A percentile compares a stretch with the other conserved stretches of the same genome.
phyloP scores from a whole-genome alignment of 768 basidiomycete species.

The Trametes elegans region DNA sequence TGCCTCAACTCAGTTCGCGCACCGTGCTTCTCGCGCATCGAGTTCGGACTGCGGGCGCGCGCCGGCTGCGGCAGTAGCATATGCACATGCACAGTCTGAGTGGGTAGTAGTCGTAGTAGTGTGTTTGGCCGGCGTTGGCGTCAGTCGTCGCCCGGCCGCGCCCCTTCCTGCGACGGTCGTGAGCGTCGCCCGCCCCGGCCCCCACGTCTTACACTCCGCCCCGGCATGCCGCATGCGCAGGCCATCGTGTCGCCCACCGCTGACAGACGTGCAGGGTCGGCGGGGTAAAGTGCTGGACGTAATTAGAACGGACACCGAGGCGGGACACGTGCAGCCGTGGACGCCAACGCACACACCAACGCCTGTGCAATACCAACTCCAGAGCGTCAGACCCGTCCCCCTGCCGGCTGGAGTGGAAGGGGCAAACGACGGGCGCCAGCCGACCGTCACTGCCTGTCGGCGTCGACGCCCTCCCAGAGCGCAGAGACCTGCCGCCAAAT shows the following conservation, averaged over 20 bases:
- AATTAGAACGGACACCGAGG: background rate
- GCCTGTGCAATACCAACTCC: background rate
- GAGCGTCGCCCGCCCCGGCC: background rate
- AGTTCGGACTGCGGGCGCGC: background rate
- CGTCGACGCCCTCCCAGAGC: conserved; percentile 38
- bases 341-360: background rate
- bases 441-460: background rate
- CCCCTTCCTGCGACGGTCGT: conserved; percentile 1
- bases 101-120: too few relatives aligned
- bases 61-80: conserved; percentile 2
- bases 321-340: background rate
- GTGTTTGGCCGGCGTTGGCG: too few relatives aligned
- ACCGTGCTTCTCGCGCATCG: background rate
- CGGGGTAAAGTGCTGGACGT: background rate
- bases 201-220: background rate
- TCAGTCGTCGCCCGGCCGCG: too few relatives aligned
- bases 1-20: background rate
- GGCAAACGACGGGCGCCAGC: background rate
- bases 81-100: too few relatives aligned
- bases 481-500: conserved; percentile 60
- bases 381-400: background rate
- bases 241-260: too few relatives aligned
- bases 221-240: background rate
- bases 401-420: too few relatives aligned
- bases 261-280: background rate